phyloP scores from a whole-genome alignment of 192 early-diverging fungal genomes.

The Rhizophagus clarus region DNA sequence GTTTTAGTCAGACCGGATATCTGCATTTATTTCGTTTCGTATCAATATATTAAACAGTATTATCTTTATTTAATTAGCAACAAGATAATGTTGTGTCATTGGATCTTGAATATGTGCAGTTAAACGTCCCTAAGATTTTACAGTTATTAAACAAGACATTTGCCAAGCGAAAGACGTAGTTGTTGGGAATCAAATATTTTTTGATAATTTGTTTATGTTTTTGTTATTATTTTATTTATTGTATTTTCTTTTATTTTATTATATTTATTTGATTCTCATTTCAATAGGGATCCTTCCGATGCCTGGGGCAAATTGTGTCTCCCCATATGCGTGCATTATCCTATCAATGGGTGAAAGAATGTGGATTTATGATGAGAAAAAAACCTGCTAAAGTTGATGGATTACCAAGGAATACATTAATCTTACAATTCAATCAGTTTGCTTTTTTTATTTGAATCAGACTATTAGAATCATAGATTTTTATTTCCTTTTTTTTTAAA shows the following conservation, averaged over 20 bases:
- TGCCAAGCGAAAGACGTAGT: constrained; percentile 55
- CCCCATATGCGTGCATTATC: constrained; percentile 13
- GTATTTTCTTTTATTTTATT: constrained; percentile 6
- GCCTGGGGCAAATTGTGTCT: constrained; percentile 26
- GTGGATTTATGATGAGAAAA: too few relatives aligned
- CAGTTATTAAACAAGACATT: constrained; percentile 85
- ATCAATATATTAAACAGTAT: not conserved
- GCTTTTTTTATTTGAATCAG: too few relatives aligned
- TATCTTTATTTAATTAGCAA: constrained; percentile 61
- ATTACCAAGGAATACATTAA: too few relatives aligned
- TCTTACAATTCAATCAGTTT: too few relatives aligned
- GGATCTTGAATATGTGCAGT: constrained; percentile 91
- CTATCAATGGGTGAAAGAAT: constrained; percentile 5
- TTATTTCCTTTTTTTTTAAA: not conserved
- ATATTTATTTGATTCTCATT: not conserved
- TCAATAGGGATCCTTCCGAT: constrained; percentile 12
- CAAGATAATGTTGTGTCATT: constrained; percentile 84
- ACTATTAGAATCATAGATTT: too few relatives aligned
- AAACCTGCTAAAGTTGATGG: too few relatives aligned
- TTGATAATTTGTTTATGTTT: constrained; percentile 6
- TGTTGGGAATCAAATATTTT: constrained; percentile 28
- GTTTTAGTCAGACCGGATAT: not conserved
- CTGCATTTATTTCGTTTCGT: too few relatives aligned
- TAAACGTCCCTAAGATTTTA: constrained; percentile 82
- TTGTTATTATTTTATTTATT: not conserved